Evolutionary conservation across 345 rosid genomes (phyloP).

Genomic region (Hibiscus trionum): DNA sequence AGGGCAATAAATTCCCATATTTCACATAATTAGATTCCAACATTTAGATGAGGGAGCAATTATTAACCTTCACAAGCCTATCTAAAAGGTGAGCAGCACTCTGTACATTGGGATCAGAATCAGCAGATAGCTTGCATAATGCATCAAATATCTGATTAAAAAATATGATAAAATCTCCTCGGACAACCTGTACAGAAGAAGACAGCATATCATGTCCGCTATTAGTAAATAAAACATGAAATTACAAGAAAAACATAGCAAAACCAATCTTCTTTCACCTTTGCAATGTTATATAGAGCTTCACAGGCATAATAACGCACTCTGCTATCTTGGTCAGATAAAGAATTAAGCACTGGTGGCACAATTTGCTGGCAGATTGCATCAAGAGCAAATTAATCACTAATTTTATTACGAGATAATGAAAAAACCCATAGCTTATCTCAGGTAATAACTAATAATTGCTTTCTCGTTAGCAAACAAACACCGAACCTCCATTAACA

Average conservation of each 20-base stretch:
- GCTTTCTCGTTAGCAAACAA: neutral
- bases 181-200: slow-evolving; percentile 66
- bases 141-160: slow-evolving; percentile 96
- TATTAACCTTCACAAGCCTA: slow-evolving; percentile 85
- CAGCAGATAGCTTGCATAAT: slow-evolving; percentile 92
- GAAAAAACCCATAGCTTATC: neutral
- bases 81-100: slow-evolving; percentile 99
- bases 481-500: neutral
- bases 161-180: slow-evolving; percentile 94
- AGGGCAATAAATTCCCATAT: slow-evolving; percentile 13
- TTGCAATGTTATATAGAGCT: slow-evolving; percentile 97
- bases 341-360: slow-evolving; percentile 85
- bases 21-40: neutral
- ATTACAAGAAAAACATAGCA: neutral
- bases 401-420: neutral
- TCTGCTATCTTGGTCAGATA: slow-evolving; percentile 93
- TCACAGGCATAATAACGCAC: slow-evolving; percentile 99
- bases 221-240: neutral
- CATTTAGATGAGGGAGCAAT: neutral
- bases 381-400: slow-evolving; percentile 14
- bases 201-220: slow-evolving; percentile 9
- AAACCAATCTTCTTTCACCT: slow-evolving; percentile 34
- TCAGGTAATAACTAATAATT: neutral
- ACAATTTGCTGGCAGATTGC: slow-evolving; percentile 72
- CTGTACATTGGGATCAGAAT: slow-evolving; percentile 94